Conservation (phyloP, 768 basidiomycete genomes). For the Chalciporus piperatus region DNA sequence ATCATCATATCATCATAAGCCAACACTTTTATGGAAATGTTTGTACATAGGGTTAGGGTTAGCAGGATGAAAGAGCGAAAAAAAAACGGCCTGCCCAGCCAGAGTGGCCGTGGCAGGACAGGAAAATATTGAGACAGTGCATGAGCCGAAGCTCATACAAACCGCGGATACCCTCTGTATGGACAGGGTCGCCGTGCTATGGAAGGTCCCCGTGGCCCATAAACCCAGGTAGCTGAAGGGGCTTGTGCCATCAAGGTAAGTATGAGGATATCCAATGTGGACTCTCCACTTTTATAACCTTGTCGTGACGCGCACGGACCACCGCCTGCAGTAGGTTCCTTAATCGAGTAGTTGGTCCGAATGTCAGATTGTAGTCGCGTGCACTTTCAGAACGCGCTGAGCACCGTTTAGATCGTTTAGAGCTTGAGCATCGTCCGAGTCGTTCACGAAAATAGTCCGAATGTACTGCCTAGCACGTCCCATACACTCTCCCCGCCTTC, state of each 20-base stretch:
- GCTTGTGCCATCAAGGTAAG: constrained; percentile 61
- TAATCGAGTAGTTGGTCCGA: background rate
- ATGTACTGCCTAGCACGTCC: background rate
- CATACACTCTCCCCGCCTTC: too few species aligned
- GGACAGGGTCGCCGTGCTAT: constrained; percentile 59
- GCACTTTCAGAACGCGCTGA: too few species aligned
- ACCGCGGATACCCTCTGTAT: constrained; percentile 40
- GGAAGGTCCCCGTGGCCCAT: constrained; percentile 52
- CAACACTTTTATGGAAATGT: background rate
- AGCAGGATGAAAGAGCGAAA: constrained; percentile 12
- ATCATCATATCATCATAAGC: too few species aligned
- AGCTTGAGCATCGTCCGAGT: too few species aligned
- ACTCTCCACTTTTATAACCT: constrained; percentile 14
- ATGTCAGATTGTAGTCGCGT: too few species aligned
- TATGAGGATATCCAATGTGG: constrained; percentile 32
- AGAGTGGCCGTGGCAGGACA: constrained; percentile 58
- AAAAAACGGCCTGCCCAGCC: constrained; percentile 46
- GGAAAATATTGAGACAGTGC: constrained; percentile 82
- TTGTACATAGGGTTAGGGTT: constrained; percentile 29
- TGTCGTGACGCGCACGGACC: constrained; percentile 23
- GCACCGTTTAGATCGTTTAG: too few species aligned
- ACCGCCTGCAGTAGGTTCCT: constrained; percentile 1
- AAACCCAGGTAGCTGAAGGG: constrained; percentile 51
- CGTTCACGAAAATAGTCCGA: too few species aligned
- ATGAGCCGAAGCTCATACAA: constrained; percentile 66